A percentile compares a stretch with the other conserved stretches of the same genome.
These are phyloP conservation scores for Leccinum fallax DNA, from an alignment of 1,284 basidiomycete species.

Conservation along the genomic window DNA sequence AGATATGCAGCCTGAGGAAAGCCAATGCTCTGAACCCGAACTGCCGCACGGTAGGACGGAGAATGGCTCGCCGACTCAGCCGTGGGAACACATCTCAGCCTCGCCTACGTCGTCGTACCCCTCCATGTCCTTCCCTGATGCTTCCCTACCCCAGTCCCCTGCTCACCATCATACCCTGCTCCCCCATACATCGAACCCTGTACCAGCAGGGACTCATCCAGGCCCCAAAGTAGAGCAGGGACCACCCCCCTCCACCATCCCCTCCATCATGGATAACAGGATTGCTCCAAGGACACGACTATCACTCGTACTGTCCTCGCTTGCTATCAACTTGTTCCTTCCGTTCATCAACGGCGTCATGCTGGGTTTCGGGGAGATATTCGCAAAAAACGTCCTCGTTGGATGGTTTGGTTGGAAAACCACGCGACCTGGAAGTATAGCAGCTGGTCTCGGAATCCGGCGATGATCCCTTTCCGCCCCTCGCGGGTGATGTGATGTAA, in stretches of 20 bases:
- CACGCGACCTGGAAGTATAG: constrained; percentile 26
- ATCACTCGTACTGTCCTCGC: constrained; percentile 75
- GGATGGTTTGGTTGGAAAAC: constrained; percentile 58
- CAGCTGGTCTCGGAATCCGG: constrained; percentile 41
- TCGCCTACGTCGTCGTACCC: constrained; percentile 71
- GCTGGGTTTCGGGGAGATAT: constrained; percentile 98
- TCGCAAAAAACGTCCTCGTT: constrained; percentile 85
- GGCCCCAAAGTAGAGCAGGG: constrained; percentile 18
- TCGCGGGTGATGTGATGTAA: neutral
- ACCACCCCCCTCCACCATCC: constrained; percentile 61
- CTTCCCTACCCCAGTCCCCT: constrained; percentile 53
- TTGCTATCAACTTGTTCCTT: constrained; percentile 90
- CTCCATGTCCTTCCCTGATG: constrained; percentile 69
- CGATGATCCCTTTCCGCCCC: constrained; percentile 14
- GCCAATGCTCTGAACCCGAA: neutral
- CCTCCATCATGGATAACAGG: constrained; percentile 76
- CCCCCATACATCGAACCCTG: constrained; percentile 27
- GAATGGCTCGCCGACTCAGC: constrained; percentile 49
- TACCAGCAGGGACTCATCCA: constrained; percentile 15
- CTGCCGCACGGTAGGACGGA: constrained; percentile 18
- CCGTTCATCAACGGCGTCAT: constrained; percentile 98
- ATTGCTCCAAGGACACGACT: constrained; percentile 66
- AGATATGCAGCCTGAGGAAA: constrained; percentile 46
- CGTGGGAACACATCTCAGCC: constrained; percentile 70
- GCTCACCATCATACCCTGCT: constrained; percentile 31